A percentile compares a stretch with the other conserved stretches of the same genome.
These are phyloP conservation scores for Xerocomellus amylosporus DNA, from an alignment of 768 basidiomycete genomes.

Conservation along the genomic window DNA sequence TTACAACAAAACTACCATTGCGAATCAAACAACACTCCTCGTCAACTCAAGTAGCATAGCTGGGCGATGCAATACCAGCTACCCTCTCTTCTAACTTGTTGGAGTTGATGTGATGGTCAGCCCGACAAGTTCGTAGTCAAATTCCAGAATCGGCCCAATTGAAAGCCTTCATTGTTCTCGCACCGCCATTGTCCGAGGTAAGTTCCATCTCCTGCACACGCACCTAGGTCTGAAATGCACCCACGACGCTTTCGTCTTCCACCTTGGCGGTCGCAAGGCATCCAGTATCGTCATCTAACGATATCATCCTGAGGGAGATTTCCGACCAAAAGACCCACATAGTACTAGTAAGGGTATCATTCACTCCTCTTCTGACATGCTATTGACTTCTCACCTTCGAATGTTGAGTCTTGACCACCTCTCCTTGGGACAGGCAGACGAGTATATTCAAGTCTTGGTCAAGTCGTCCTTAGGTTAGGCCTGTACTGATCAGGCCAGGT, in stretches of 20 bases:
- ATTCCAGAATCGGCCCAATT: not conserved
- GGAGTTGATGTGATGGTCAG: not conserved
- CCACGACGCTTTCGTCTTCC: not conserved
- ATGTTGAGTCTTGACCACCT: not conserved
- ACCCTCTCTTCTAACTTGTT: not conserved
- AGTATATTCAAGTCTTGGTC: too few species aligned
- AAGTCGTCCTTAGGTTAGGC: not conserved
- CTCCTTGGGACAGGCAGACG: too few species aligned
- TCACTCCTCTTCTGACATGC: not conserved
- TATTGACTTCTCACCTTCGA: not conserved
- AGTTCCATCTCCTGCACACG: not conserved
- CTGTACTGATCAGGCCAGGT: too few species aligned
- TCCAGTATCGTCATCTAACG: not conserved
- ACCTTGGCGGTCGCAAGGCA: not conserved
- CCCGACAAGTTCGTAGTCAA: not conserved
- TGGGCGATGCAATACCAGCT: not conserved
- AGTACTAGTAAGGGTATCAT: not conserved
- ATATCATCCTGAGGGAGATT: not conserved
- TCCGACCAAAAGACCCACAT: not conserved
- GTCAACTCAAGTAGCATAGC: not conserved
- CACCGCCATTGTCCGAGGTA: not conserved
- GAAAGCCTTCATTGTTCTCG: slow-evolving; percentile 3
- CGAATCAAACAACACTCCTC: not conserved
- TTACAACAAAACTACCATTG: not conserved
- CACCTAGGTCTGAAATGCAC: not conserved